Conservation (phyloP, 2,329 filamentous ascomycete genomes). For the Colletotrichum shisoi region DNA sequence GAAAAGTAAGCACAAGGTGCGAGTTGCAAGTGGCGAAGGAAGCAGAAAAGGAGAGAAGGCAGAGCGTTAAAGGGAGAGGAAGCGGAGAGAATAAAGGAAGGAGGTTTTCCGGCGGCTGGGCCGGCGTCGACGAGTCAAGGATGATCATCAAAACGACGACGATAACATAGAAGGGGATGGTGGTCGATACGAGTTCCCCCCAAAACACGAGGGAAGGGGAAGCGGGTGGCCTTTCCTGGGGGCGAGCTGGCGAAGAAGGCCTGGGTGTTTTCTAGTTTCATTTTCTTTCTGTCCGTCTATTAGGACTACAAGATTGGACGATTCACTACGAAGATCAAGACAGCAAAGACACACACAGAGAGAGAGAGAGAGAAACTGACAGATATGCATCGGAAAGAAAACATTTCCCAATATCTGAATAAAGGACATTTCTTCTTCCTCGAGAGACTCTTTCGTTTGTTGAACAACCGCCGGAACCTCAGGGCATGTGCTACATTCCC, state of each 20-base stretch:
- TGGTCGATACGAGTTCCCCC: neutral
- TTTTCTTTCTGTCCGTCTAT: neutral
- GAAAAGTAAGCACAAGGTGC: neutral
- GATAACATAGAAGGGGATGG: neutral
- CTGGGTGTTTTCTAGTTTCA: neutral
- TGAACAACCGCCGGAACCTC: neutral
- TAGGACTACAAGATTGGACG: neutral
- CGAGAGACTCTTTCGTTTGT: neutral
- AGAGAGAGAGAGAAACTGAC: too few species aligned
- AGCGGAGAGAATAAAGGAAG: neutral
- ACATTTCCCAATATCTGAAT: neutral
- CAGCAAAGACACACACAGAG: too few species aligned
- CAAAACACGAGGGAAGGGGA: neutral
- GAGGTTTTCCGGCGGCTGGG: neutral
- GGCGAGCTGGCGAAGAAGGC: neutral
- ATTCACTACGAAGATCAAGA: neutral
- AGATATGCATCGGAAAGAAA: neutral
- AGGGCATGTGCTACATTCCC: neutral
- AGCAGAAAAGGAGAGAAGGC: neutral
- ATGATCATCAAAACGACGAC: conserved; percentile 1
- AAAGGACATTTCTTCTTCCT: neutral
- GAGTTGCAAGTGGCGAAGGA: neutral
- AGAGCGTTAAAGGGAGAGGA: neutral
- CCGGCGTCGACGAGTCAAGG: conserved; percentile 4
- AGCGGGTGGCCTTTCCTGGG: neutral